phyloP scores from a whole-genome alignment of 106 monocot species.

The Phalaenopsis aphrodite region DNA sequence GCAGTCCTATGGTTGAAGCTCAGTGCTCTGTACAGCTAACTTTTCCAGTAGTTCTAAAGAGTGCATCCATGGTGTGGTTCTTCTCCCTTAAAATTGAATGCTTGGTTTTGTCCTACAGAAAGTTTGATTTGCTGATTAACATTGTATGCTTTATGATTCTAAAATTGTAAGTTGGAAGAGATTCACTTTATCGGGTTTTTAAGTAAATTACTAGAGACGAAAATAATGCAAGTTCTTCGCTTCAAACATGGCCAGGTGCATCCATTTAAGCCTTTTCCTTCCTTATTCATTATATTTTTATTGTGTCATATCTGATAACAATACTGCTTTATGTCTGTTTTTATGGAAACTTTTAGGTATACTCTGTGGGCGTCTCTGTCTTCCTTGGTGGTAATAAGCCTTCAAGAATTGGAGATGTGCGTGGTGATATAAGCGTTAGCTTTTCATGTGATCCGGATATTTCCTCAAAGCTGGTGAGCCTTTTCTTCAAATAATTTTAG shows the following conservation, averaged over 20 bases:
- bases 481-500: background rate
- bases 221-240: constrained; percentile 93
- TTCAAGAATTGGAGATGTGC: constrained; percentile 89
- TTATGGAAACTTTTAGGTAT: constrained; percentile 46
- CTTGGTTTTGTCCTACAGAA: background rate
- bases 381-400: constrained; percentile 98
- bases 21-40: constrained; percentile 97
- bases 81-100: background rate
- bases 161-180: constrained; percentile 72
- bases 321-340: background rate
- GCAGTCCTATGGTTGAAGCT: constrained; percentile 98
- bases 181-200: constrained; percentile 93
- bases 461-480: constrained; percentile 79
- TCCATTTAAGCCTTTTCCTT: background rate
- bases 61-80: constrained; percentile 57
- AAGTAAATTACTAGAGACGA: constrained; percentile 95
- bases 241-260: constrained; percentile 98
- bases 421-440: constrained; percentile 92
- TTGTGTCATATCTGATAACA: background rate
- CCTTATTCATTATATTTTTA: background rate
- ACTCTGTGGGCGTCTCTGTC: constrained; percentile 88
- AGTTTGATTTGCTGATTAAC: background rate
- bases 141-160: constrained; percentile 7
- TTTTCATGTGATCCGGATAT: constrained; percentile 96
- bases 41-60: constrained; percentile 90